phyloP scores from a whole-genome alignment of 2,329 filamentous ascomycete genomes.

The Grosmannia penicillata region DNA sequence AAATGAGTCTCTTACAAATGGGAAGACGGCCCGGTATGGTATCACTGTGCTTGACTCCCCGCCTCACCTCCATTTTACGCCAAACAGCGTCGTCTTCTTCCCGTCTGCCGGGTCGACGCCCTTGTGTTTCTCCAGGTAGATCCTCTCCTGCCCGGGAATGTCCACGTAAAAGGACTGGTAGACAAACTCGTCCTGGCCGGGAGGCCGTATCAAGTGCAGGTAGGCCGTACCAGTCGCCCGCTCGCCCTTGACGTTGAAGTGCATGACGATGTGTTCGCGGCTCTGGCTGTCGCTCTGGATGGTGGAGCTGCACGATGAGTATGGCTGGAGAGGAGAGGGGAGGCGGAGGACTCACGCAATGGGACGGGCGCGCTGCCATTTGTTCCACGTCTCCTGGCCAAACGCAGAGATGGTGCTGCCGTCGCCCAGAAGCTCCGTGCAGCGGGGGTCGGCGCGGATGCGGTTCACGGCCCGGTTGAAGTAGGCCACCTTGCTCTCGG shows the following conservation, averaged over 20 bases:
- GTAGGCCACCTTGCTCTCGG: constrained; percentile 71
- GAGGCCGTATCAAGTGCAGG: constrained; percentile 60
- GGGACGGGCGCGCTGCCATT: constrained; percentile 58
- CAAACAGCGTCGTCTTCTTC: constrained; percentile 40
- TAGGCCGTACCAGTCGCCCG: constrained; percentile 57
- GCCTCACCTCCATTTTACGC: constrained; percentile 39
- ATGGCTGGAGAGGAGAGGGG: too few relatives aligned
- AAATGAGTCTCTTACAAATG: too few relatives aligned
- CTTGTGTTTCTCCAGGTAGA: constrained; percentile 51
- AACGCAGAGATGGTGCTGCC: constrained; percentile 62
- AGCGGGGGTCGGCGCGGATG: constrained; percentile 58
- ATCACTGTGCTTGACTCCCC: too few relatives aligned
- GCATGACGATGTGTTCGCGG: constrained; percentile 67
- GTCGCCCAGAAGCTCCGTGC: constrained; percentile 60
- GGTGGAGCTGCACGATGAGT: constrained; percentile 36
- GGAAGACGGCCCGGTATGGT: too few relatives aligned
- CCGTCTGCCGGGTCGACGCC: constrained; percentile 14
- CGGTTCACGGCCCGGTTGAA: constrained; percentile 78
- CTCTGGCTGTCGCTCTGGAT: constrained; percentile 58
- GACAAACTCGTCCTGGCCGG: constrained; percentile 51
- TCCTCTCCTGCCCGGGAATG: constrained; percentile 52
- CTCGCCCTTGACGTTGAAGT: constrained; percentile 76
- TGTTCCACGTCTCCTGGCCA: constrained; percentile 67
- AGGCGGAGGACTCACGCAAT: constrained; percentile 31
- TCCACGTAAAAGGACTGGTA: constrained; percentile 74